Conservation (phyloP, 495 filamentous ascomycete species). For the Hyphodiscus hymeniophilus region DNA sequence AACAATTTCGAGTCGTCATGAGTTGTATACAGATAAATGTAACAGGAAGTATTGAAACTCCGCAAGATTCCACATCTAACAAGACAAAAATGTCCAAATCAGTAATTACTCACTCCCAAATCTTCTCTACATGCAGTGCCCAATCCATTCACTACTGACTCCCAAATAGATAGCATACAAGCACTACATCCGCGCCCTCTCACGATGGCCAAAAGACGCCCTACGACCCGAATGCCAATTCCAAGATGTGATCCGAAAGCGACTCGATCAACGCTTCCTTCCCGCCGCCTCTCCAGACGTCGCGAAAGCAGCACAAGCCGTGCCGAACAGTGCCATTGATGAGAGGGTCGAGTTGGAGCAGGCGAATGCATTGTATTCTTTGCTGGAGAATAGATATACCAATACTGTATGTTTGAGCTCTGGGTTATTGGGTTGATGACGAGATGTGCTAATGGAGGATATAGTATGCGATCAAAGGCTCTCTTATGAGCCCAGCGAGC, state of each 20-base stretch:
- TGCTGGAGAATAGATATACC: slow-evolving; percentile 67
- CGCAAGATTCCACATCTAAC: neutral
- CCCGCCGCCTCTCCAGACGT: slow-evolving; percentile 19
- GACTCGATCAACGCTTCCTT: slow-evolving; percentile 38
- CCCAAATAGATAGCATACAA: slow-evolving; percentile 31
- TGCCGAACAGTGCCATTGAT: slow-evolving; percentile 15
- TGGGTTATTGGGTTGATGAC: neutral
- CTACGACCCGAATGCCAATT: slow-evolving; percentile 74
- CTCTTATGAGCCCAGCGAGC: slow-evolving; percentile 58
- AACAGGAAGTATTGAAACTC: too few relatives aligned
- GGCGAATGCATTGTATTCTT: slow-evolving; percentile 64
- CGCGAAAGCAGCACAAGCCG: slow-evolving; percentile 27
- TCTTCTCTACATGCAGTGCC: too few relatives aligned
- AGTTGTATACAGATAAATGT: neutral
- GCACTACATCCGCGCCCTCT: slow-evolving; percentile 58
- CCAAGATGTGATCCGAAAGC: slow-evolving; percentile 56
- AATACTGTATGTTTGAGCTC: slow-evolving; percentile 35
- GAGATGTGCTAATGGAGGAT: neutral
- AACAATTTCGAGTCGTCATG: neutral
- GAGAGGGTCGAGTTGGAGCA: slow-evolving; percentile 43
- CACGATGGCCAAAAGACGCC: slow-evolving; percentile 68
- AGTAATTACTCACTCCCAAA: slow-evolving; percentile 1
- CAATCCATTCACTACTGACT: slow-evolving; percentile 1
- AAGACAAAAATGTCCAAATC: slow-evolving; percentile 17
- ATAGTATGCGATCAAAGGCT: slow-evolving; percentile 55